Evolutionary conservation across 352 stramenopile genomes (phyloP).

Genomic region (Globisporangium abappressorium): DNA sequence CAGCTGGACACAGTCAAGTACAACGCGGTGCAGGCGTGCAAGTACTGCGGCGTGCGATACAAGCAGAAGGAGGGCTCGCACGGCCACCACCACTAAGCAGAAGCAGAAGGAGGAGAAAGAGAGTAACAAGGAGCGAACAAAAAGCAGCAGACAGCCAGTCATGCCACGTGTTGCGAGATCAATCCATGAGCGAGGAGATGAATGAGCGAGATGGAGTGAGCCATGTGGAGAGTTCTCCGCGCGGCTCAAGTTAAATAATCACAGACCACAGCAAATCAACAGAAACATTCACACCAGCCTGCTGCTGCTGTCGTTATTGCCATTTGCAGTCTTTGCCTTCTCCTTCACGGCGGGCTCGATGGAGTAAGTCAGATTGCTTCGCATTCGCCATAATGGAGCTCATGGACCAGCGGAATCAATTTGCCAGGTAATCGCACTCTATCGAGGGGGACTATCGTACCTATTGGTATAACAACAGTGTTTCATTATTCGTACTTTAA

Average conservation of each 20-base stretch:
- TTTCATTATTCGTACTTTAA: conserved; percentile 1
- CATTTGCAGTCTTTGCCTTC: background rate
- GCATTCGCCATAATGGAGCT: background rate
- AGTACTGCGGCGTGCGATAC: conserved; percentile 93
- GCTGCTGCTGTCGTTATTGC: background rate
- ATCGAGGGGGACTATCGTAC: background rate
- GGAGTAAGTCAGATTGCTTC: background rate
- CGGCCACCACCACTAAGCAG: conserved; percentile 43
- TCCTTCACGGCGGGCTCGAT: background rate
- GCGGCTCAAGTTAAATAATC: background rate
- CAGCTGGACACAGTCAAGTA: conserved; percentile 85
- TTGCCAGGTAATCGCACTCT: background rate
- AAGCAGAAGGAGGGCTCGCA: conserved; percentile 79
- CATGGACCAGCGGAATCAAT: background rate
- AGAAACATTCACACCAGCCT: background rate
- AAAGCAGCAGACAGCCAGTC: background rate
- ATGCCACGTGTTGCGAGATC: background rate
- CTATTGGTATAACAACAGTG: background rate
- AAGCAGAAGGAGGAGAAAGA: background rate
- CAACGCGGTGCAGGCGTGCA: conserved; percentile 78
- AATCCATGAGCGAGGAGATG: background rate
- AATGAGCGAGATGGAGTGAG: background rate
- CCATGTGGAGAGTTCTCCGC: background rate
- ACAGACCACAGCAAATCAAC: background rate
- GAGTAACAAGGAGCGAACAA: no score